Evolutionary conservation across 495 filamentous ascomycete genomes (phyloP).

Genomic region (Penicillium soppii): DNA sequence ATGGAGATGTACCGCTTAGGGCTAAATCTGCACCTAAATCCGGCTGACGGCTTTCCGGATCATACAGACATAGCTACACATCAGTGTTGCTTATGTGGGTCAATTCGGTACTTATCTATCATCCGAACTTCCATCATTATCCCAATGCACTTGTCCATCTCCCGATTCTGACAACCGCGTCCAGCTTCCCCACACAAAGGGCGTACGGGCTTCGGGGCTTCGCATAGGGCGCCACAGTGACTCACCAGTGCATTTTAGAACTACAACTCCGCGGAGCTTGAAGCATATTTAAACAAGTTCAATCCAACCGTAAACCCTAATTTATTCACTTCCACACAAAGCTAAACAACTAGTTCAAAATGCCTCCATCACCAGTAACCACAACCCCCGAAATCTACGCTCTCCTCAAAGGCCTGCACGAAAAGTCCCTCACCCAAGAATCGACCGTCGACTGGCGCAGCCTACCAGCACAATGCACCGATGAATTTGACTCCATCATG

Average conservation of each 20-base stretch:
- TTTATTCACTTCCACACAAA: too few relatives aligned
- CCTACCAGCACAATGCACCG: constrained; percentile 12
- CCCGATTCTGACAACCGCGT: not conserved
- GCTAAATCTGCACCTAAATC: not conserved
- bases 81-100: not conserved
- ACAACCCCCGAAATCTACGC: constrained; percentile 17
- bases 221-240: not conserved
- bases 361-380: constrained; percentile 18
- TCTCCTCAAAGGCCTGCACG: constrained; percentile 27
- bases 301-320: not conserved
- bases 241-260: not conserved
- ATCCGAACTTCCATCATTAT: not conserved
- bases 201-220: not conserved
- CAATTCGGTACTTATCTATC: not conserved
- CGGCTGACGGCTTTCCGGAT: not conserved
- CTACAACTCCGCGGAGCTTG: not conserved
- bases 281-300: not conserved
- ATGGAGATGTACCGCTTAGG: not conserved
- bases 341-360: not conserved
- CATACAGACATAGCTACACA: not conserved
- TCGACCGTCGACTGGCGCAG: constrained; percentile 16
- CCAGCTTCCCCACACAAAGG: not conserved
- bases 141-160: not conserved
- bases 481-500: constrained; percentile 38
- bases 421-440: constrained; percentile 31